Percentiles rank a stretch among this genome's conserved stretches.
Evolutionary conservation across 176 grass and related monocot genomes (phyloP).

Genomic region (Eleusine indica): DNA sequence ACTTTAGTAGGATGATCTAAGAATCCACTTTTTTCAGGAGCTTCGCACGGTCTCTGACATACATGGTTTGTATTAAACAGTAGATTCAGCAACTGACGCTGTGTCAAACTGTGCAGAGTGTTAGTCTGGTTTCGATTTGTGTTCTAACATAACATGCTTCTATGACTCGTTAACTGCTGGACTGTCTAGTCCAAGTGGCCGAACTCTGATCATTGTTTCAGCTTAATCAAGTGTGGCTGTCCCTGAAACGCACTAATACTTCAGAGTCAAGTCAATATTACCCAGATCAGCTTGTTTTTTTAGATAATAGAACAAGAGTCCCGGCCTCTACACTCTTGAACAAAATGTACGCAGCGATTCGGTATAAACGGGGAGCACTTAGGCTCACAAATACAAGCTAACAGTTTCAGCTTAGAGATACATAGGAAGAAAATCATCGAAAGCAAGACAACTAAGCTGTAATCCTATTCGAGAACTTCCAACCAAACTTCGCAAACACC

Average conservation of each 20-base stretch:
- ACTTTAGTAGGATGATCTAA: constrained; percentile 32
- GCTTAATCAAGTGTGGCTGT: not conserved
- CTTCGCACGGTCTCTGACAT: not conserved
- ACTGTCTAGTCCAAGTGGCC: not conserved
- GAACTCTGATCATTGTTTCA: not conserved
- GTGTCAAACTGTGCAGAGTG: not conserved
- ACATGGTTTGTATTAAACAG: not conserved
- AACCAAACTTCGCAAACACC: no score
- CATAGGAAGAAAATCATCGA: no score
- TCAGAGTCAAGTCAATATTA: not conserved
- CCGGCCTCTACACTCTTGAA: no score
- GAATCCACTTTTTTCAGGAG: not conserved
- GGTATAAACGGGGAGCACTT: no score
- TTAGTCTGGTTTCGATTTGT: not conserved
- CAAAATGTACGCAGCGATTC: no score
- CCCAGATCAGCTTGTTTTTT: no score
- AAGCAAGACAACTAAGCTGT: no score
- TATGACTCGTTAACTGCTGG: not conserved
- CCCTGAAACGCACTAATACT: not conserved
- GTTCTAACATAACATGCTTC: not conserved
- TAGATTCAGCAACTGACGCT: not conserved
- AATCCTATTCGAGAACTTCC: no score
- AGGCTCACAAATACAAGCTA: no score
- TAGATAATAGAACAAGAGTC: no score
- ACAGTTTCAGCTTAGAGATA: no score